A percentile compares a stretch with the other conserved stretches of the same genome.
phyloP scores from a whole-genome alignment of 2,329 filamentous ascomycete genomes.

The Catunica adiposa region DNA sequence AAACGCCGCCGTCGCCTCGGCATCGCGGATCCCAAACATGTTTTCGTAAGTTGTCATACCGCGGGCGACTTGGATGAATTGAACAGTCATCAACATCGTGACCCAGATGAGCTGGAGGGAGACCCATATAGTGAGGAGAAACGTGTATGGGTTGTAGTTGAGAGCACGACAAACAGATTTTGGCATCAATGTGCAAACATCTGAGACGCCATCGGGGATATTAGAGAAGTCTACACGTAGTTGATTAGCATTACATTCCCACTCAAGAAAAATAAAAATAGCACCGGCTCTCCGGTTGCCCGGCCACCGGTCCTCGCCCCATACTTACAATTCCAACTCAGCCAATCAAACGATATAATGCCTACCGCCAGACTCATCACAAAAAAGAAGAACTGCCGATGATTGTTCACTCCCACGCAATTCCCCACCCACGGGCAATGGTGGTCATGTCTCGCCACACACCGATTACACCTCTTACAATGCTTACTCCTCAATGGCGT shows the following conservation, averaged over 20 bases:
- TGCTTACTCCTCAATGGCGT: constrained; percentile 90
- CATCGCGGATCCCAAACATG: constrained; percentile 63
- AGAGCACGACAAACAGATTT: constrained; percentile 57
- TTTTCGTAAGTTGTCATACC: constrained; percentile 95
- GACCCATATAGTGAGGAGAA: constrained; percentile 65
- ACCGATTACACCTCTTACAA: constrained; percentile 78
- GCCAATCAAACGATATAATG: constrained; percentile 52
- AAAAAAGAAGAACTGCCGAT: constrained; percentile 89
- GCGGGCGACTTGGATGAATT: constrained; percentile 78
- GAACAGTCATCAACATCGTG: constrained; percentile 88
- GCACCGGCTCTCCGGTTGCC: too few species aligned
- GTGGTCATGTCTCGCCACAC: constrained; percentile 91
- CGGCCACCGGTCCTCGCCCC: too few species aligned
- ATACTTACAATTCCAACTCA: constrained; percentile 54
- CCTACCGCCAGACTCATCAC: constrained; percentile 62
- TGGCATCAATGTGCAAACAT: constrained; percentile 60
- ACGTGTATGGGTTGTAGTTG: constrained; percentile 68
- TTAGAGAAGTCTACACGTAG: constrained; percentile 40
- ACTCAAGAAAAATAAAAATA: not conserved
- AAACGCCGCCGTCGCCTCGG: constrained; percentile 53
- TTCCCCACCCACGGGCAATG: constrained; percentile 98
- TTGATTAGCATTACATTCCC: too few species aligned
- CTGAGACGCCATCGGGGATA: constrained; percentile 32
- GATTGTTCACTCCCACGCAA: constrained; percentile 88
- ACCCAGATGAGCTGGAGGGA: constrained; percentile 84